A percentile compares a stretch with the other conserved stretches of the same genome.
Evolutionary conservation across 176 grass and related monocot genomes (phyloP).

Genomic region (Cymbopogon citratus): DNA sequence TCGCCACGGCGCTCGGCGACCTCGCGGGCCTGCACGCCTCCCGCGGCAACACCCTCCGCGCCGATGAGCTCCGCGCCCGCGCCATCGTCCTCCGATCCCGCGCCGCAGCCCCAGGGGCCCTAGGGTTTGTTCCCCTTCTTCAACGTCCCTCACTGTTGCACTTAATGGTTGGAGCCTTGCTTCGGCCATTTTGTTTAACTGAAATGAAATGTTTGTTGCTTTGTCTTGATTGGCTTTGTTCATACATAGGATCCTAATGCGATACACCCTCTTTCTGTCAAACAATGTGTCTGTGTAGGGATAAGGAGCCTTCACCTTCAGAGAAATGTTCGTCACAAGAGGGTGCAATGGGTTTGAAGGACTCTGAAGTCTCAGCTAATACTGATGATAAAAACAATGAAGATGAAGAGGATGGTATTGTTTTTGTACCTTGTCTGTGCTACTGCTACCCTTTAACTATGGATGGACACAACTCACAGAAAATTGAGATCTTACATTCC

Average conservation of each 20-base stretch:
- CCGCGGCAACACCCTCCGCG: constrained; percentile 49
- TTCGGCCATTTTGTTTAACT: neutral
- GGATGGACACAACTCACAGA: neutral
- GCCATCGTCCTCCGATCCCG: constrained; percentile 49
- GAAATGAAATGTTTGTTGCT: neutral
- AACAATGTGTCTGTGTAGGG: constrained; percentile 33
- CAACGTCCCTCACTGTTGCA: neutral
- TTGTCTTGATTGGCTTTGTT: neutral
- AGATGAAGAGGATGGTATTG: constrained; percentile 57
- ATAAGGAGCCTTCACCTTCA: neutral
- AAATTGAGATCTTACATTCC: constrained; percentile 6
- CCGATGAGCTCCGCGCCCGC: constrained; percentile 70
- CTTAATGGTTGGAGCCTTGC: neutral
- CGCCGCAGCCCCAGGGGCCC: constrained; percentile 3
- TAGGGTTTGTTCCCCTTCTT: constrained; percentile 37
- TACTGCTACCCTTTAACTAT: neutral
- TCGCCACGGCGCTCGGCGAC: constrained; percentile 66
- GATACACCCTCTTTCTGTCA: neutral
- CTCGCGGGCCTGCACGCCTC: constrained; percentile 68
- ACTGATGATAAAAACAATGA: constrained; percentile 11
- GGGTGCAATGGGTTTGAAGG: neutral
- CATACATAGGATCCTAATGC: neutral
- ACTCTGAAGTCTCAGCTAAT: constrained; percentile 21
- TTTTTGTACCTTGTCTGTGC: neutral
- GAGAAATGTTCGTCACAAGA: constrained; percentile 36